Evolutionary conservation across 2,329 filamentous ascomycete genomes (phyloP).

Genomic region (Colletotrichum spinosum): DNA sequence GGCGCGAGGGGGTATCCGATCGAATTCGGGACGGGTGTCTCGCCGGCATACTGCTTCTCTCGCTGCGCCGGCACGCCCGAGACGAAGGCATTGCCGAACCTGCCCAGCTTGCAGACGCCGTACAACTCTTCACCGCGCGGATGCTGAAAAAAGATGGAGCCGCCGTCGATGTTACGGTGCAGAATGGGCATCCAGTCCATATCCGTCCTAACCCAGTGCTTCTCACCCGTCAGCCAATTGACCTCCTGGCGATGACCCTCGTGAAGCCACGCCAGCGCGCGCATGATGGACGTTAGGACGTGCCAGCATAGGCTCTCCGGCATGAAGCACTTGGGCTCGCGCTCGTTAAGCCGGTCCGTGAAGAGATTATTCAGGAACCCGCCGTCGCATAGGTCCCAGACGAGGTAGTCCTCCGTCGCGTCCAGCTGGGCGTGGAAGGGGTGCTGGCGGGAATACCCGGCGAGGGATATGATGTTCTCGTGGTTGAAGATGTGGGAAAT

Average conservation of each 20-base stretch:
- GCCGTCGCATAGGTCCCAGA: constrained; percentile 66
- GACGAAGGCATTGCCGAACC: constrained; percentile 55
- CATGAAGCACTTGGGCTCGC: constrained; percentile 48
- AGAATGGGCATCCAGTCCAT: constrained; percentile 64
- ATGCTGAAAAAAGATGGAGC: constrained; percentile 64
- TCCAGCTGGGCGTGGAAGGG: constrained; percentile 35
- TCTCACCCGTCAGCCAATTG: constrained; percentile 21
- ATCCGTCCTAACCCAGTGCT: constrained; percentile 43
- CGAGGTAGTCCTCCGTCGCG: constrained; percentile 47
- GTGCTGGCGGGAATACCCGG: constrained; percentile 48
- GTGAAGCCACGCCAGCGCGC: constrained; percentile 65
- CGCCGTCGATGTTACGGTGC: constrained; percentile 59
- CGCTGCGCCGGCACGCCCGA: constrained; percentile 48
- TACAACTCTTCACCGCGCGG: constrained; percentile 61
- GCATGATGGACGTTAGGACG: constrained; percentile 59
- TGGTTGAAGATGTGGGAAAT: constrained; percentile 58
- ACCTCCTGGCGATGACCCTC: constrained; percentile 53
- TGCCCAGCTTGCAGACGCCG: constrained; percentile 65
- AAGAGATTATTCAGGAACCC: constrained; percentile 60
- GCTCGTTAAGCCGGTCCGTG: constrained; percentile 40
- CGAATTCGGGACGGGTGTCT: constrained; percentile 17
- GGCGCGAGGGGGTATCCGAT: constrained; percentile 30
- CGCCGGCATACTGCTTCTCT: constrained; percentile 14
- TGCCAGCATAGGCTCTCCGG: constrained; percentile 69
- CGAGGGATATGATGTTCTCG: constrained; percentile 60